phyloP scores from a whole-genome alignment of 2,329 filamentous ascomycete species.

The Claviceps sp. region DNA sequence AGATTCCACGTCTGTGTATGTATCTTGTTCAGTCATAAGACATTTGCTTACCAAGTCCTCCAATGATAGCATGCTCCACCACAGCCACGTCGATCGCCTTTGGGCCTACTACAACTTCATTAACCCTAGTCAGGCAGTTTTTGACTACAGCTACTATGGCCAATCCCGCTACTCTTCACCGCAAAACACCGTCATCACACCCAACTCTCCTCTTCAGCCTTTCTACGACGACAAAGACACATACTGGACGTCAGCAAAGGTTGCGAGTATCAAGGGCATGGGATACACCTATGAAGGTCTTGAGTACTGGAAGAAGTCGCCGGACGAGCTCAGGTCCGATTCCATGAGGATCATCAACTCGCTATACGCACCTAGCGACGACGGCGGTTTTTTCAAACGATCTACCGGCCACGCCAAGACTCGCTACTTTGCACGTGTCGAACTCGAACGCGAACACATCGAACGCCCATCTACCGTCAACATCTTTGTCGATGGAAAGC shows the following conservation, averaged over 20 bases:
- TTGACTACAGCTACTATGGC: constrained; percentile 21
- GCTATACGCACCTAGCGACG: constrained; percentile 13
- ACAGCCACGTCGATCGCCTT: constrained; percentile 49
- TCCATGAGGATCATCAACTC: constrained; percentile 20
- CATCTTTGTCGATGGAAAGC: constrained; percentile 19
- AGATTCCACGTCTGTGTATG: too few species aligned
- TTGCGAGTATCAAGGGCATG: constrained; percentile 19
- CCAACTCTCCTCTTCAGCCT: constrained; percentile 33
- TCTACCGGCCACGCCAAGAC: constrained; percentile 7
- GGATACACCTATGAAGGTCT: constrained; percentile 28
- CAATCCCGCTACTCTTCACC: constrained; percentile 27
- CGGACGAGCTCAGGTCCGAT: constrained; percentile 16
- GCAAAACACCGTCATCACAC: constrained; percentile 24
- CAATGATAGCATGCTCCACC: constrained; percentile 27
- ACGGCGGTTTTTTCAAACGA: neutral
- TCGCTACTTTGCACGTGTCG: constrained; percentile 22
- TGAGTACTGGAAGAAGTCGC: constrained; percentile 20
- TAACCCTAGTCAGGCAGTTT: constrained; percentile 20
- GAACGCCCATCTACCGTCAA: constrained; percentile 22
- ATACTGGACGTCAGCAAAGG: constrained; percentile 29
- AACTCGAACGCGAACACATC: constrained; percentile 21
- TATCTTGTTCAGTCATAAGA: neutral
- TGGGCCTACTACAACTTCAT: constrained; percentile 43
- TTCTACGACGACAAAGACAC: constrained; percentile 28
- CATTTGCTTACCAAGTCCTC: neutral